Evolutionary conservation across 495 filamentous ascomycete species (phyloP), one percentile per base, ranked within the genome.

Genomic region (Cetradonia linearis): DNA sequence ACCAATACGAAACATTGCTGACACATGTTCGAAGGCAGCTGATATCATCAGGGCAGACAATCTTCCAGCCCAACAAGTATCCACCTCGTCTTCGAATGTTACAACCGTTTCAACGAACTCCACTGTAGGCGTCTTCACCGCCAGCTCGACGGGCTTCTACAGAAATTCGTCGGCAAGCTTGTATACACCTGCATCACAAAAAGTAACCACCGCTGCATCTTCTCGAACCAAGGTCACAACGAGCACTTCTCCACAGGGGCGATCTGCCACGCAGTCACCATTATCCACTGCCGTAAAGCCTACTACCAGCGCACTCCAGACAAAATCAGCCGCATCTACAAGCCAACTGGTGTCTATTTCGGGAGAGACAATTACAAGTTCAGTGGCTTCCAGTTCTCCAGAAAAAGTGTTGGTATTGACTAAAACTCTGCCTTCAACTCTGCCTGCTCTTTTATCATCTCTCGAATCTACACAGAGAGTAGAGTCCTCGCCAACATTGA

Each of bases 31-130:
- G 36, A 59, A 68, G 66, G 66, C 66, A 47, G 66, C 66, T 23
- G 66, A 68, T 40, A 68, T 68, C 31, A 68, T 68, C 48, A 68
- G 65, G 52, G 64, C 66, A 6, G 66, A 68, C 28, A 65, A 68
- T 48, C 23, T 42, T 37, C 60, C 20, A 63, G 57, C 48, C 2
- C 53, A 46, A 20, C 42, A n/a, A 6, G 23, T 60, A n/a, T 50
- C 27, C 5, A 54, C 42, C 13, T 44, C 63, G 38, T 58, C 49
- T 42, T 58, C 59, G 18, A 47, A 8, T 4, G 31, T n/a, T 30
- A 27, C 44, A 38, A 33, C 42, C 16, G 10, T 37, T 13, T 50
- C 46, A 5, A n/a, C 46, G 20, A 50, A 54, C 18, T 34, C 50
- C 31, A 54, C 31, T 2, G 1, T 36, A 54, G 18, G 30, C 18